Evolutionary conservation across 352 stramenopile genomes (phyloP).

Genomic region (Phytophthora ramorum): DNA sequence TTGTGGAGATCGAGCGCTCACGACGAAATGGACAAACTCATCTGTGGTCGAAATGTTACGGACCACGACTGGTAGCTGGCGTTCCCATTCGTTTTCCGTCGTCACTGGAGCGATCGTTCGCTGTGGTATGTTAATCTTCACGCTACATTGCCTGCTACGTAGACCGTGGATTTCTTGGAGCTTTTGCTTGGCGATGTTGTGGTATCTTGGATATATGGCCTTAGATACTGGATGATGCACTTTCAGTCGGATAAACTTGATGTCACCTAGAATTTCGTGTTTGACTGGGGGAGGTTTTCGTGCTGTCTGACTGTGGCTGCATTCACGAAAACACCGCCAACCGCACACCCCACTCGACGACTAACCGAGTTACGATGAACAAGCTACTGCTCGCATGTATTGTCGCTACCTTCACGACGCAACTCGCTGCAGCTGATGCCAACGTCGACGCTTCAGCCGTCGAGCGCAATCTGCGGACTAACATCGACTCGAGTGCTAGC

Average conservation of each 20-base stretch:
- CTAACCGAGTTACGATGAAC: conserved; percentile 12
- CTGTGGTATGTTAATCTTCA: conserved; percentile 16
- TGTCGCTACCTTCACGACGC: conserved; percentile 1
- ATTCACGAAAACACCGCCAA: conserved; percentile 17
- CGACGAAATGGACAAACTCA: conserved; percentile 36
- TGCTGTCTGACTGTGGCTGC: not conserved
- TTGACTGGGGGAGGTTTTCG: not conserved
- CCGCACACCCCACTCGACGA: conserved; percentile 12
- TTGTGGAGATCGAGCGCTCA: conserved; percentile 14
- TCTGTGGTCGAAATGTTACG: conserved; percentile 26
- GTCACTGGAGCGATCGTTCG: conserved; percentile 25
- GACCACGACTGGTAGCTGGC: conserved; percentile 23
- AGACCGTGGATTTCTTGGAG: conserved; percentile 19
- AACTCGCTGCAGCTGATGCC: conserved; percentile 8
- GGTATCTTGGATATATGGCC: conserved; percentile 23
- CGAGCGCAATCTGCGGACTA: conserved; percentile 1
- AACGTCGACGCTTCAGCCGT: not conserved
- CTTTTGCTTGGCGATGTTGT: conserved; percentile 5
- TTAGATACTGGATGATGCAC: conserved; percentile 12
- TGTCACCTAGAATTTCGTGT: not conserved
- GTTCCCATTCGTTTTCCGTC: conserved; percentile 23
- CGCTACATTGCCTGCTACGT: conserved; percentile 11
- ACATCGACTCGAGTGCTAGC: conserved; percentile 10
- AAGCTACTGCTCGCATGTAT: conserved; percentile 10
- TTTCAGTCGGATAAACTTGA: not conserved